These are phyloP conservation scores for Stenocarpella maydis DNA, from an alignment of 2,329 filamentous ascomycete genomes.

Conservation along the genomic window DNA sequence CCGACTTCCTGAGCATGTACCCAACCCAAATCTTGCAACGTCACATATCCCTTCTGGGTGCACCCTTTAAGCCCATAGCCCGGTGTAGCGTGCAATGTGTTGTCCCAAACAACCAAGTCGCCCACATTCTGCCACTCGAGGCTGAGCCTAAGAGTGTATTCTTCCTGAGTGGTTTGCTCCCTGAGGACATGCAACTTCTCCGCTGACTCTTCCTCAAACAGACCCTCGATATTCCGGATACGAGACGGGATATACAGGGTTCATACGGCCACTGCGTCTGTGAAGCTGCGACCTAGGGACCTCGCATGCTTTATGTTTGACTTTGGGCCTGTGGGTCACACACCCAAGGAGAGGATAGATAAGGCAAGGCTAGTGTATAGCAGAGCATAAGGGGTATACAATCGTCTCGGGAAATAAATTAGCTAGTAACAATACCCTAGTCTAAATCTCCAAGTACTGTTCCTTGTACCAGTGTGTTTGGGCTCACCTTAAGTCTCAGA, in stretches of 20 bases:
- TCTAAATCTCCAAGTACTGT: not conserved
- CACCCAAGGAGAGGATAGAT: not conserved
- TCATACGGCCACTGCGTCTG: slow-evolving; percentile 49
- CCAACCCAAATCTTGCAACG: not conserved
- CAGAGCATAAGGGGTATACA: not conserved
- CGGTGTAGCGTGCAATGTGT: slow-evolving; percentile 35
- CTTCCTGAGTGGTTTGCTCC: slow-evolving; percentile 29
- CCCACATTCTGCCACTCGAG: slow-evolving; percentile 35
- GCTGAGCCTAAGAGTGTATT: slow-evolving; percentile 29
- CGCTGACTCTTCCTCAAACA: slow-evolving; percentile 43
- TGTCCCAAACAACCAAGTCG: slow-evolving; percentile 38
- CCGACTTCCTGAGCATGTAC: not conserved
- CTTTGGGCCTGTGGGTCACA: not conserved
- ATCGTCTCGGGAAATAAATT: not conserved
- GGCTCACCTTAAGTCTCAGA: not conserved
- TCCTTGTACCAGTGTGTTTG: not conserved
- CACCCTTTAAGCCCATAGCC: slow-evolving; percentile 20
- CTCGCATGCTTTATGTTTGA: slow-evolving; percentile 3
- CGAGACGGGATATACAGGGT: slow-evolving; percentile 55
- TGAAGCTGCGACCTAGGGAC: no score
- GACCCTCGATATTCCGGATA: slow-evolving; percentile 52
- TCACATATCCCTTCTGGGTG: slow-evolving; percentile 2
- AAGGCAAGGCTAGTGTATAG: not conserved
- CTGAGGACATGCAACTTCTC: slow-evolving; percentile 41
- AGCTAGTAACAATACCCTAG: no score